A percentile compares a stretch with the other conserved stretches of the same genome.
Evolutionary conservation across 345 rosid species (phyloP).

Genomic region (Isatis tinctoria): DNA sequence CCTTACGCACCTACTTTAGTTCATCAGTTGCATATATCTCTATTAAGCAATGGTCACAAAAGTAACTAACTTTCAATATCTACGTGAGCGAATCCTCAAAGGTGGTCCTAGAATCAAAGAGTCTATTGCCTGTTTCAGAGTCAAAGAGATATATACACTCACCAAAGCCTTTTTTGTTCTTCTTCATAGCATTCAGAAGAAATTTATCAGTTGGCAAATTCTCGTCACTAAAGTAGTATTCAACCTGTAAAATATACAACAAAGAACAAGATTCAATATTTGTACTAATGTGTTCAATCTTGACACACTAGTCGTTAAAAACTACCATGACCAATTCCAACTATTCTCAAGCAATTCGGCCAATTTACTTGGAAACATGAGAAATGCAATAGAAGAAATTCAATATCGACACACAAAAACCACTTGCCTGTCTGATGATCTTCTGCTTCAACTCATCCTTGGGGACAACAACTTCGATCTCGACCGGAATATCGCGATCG

Average conservation of each 20-base stretch:
- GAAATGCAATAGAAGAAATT: too few species aligned
- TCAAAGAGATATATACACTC: conserved; percentile 17
- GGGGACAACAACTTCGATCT: conserved; percentile 19
- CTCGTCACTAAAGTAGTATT: conserved; percentile 88
- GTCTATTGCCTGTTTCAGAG: background rate
- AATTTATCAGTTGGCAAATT: conserved; percentile 79
- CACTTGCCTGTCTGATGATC: conserved; percentile 55
- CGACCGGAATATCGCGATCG: conserved; percentile 23
- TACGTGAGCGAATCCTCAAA: background rate
- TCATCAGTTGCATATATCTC: conserved; percentile 24
- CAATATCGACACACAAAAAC: too few species aligned
- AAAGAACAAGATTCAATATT: background rate
- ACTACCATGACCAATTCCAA: background rate
- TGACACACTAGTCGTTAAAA: background rate
- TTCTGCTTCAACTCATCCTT: conserved; percentile 54
- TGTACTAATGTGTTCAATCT: too few species aligned
- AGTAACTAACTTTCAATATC: background rate
- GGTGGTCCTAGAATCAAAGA: background rate
- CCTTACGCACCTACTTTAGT: background rate
- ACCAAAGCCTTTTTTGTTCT: conserved; percentile 84
- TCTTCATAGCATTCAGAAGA: conserved; percentile 59
- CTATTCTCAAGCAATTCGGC: background rate
- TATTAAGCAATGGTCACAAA: background rate
- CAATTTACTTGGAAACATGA: background rate
- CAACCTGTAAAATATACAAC: conserved; percentile 51